A percentile compares a stretch with the other conserved stretches of the same genome.
These are phyloP conservation scores for Phytopythium vexans DNA, from an alignment of 352 stramenopile species.

Conservation along the genomic window DNA sequence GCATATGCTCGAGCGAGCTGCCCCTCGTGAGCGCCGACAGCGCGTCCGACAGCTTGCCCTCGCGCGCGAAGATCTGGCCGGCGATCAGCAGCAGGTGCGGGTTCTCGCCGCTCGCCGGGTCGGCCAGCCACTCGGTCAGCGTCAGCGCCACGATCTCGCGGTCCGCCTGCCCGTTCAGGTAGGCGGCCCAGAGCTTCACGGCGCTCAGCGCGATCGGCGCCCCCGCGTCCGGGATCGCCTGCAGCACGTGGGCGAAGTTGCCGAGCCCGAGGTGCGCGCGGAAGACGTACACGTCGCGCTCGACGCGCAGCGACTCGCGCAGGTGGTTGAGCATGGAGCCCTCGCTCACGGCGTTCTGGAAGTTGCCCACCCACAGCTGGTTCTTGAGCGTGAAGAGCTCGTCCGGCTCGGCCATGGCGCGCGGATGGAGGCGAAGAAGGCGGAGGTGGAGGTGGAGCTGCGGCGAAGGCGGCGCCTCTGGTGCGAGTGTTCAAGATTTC, in stretches of 20 bases:
- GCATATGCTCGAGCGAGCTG: constrained; percentile 92
- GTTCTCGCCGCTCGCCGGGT: constrained; percentile 80
- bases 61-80: constrained; percentile 91
- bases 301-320: constrained; percentile 78
- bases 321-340: constrained; percentile 86
- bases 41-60: constrained; percentile 92
- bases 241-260: constrained; percentile 88
- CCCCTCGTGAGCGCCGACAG: constrained; percentile 90
- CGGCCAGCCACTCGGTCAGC: constrained; percentile 89
- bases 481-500: too few relatives aligned
- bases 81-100: constrained; percentile 92
- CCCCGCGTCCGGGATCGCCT: constrained; percentile 75
- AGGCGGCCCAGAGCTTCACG: constrained; percentile 86
- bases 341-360: constrained; percentile 92
- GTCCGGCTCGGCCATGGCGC: constrained; percentile 90
- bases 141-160: constrained; percentile 88
- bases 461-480: too few relatives aligned
- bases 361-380: constrained; percentile 97
- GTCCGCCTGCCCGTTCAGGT: constrained; percentile 68
- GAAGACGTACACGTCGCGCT: constrained; percentile 94
- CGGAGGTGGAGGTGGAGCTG: too few relatives aligned
- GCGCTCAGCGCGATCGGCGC: constrained; percentile 76
- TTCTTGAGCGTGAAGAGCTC: constrained; percentile 98
- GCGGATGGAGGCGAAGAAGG: not conserved
- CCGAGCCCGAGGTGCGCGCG: constrained; percentile 89